Percentiles rank a stretch among this genome's conserved stretches.
Evolutionary conservation across 805 yeast species (phyloP).

Genomic region (Sugiyamaella qingdaonensis): DNA sequence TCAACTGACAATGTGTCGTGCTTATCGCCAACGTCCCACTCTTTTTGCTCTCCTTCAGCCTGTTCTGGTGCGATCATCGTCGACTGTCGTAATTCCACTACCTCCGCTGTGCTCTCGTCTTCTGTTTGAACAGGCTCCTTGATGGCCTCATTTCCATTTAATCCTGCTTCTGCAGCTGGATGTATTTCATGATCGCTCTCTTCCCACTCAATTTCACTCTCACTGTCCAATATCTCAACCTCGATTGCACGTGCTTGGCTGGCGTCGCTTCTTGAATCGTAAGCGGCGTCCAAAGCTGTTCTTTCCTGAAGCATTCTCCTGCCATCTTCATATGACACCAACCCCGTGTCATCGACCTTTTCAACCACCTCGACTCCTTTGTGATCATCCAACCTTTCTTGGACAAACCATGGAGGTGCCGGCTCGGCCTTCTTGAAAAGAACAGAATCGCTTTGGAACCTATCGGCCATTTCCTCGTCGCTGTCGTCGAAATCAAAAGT

Average conservation of each 20-base stretch:
- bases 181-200: neutral
- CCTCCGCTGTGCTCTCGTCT: too few relatives aligned
- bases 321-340: constrained; percentile 10
- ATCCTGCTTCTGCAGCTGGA: neutral
- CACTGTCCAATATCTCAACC: neutral
- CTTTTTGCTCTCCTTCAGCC: neutral
- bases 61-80: neutral
- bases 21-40: too few relatives aligned
- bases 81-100: too few relatives aligned
- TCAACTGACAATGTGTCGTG: too few relatives aligned
- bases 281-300: neutral
- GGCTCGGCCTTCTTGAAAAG: constrained; percentile 10
- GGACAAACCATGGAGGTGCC: constrained; percentile 16
- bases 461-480: neutral
- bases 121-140: neutral
- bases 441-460: constrained; percentile 1
- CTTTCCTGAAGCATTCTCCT: neutral
- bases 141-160: neutral
- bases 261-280: neutral
- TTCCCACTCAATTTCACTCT: neutral
- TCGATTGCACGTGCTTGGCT: neutral
- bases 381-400: constrained; percentile 22
- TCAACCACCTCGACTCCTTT: constrained; percentile 6
- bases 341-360: constrained; percentile 3
- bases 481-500: neutral